A percentile compares a stretch with the other conserved stretches of the same genome.
Evolutionary conservation across 768 basidiomycete genomes (phyloP).

Genomic region (Suillus plorans): DNA sequence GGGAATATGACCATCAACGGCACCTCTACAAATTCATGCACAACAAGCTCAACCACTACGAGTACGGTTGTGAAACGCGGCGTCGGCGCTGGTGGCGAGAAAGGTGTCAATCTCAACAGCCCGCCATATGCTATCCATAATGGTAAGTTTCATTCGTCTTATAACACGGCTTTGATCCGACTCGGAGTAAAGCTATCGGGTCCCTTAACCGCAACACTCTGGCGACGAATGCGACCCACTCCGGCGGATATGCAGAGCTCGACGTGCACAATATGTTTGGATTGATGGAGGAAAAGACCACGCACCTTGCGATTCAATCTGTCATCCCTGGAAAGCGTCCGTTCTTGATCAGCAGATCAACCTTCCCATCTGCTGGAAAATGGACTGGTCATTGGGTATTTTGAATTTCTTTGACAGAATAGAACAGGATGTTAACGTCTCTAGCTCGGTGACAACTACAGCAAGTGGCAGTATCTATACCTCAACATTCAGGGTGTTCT

Average conservation of each 20-base stretch:
- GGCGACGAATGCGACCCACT: slow-evolving; percentile 72
- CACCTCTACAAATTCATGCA: slow-evolving; percentile 49
- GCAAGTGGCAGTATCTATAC: slow-evolving; percentile 72
- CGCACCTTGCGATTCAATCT: slow-evolving; percentile 55
- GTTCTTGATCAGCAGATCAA: slow-evolving; percentile 69
- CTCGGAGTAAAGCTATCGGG: slow-evolving; percentile 43
- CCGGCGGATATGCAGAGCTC: slow-evolving; percentile 58
- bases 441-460: slow-evolving; percentile 76
- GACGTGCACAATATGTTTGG: slow-evolving; percentile 75
- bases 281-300: slow-evolving; percentile 67
- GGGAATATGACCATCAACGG: slow-evolving; percentile 77
- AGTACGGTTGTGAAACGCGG: slow-evolving; percentile 39
- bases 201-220: slow-evolving; percentile 54
- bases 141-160: slow-evolving; percentile 35
- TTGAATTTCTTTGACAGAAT: slow-evolving; percentile 3
- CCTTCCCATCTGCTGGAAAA: slow-evolving; percentile 64
- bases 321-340: slow-evolving; percentile 62
- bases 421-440: not conserved
- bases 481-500: slow-evolving; percentile 72
- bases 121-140: slow-evolving; percentile 77
- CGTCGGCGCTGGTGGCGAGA: slow-evolving; percentile 49
- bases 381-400: slow-evolving; percentile 74
- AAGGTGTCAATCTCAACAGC: slow-evolving; percentile 47
- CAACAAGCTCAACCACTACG: slow-evolving; percentile 14
- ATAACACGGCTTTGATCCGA: not conserved